These are phyloP conservation scores for Penicillium sp. DNA, from an alignment of 2,329 filamentous ascomycete genomes.

Conservation along the genomic window DNA sequence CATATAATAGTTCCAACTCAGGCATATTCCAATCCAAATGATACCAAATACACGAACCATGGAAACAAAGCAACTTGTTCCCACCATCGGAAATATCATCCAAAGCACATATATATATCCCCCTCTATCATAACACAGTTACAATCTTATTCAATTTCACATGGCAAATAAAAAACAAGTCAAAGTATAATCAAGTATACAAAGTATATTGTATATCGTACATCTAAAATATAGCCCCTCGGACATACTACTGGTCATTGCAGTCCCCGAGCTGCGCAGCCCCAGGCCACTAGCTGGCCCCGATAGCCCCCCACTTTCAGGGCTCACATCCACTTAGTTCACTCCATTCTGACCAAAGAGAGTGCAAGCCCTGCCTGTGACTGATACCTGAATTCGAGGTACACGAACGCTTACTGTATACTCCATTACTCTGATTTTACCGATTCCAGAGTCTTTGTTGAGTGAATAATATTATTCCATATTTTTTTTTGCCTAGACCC, in stretches of 20 bases:
- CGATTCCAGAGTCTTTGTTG: neutral
- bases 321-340: slow-evolving; percentile 29
- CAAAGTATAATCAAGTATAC: neutral
- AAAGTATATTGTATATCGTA: neutral
- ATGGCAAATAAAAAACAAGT: neutral
- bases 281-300: slow-evolving; percentile 8
- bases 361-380: slow-evolving; percentile 17
- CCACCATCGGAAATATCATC: neutral
- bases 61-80: neutral
- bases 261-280: slow-evolving; percentile 14
- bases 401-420: slow-evolving; percentile 10
- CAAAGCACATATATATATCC: neutral
- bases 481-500: neutral
- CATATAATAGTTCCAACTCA: neutral
- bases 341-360: slow-evolving; percentile 21
- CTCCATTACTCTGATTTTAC: slow-evolving; percentile 2
- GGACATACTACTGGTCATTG: neutral
- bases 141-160: neutral
- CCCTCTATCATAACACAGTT: neutral
- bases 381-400: slow-evolving; percentile 13
- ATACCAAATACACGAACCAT: neutral
- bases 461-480: neutral
- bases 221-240: neutral
- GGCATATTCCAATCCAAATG: neutral
- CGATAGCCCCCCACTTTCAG: slow-evolving; percentile 24